Conservation (phyloP, 495 filamentous ascomycete genomes). For the Penicillium diatomitis region DNA sequence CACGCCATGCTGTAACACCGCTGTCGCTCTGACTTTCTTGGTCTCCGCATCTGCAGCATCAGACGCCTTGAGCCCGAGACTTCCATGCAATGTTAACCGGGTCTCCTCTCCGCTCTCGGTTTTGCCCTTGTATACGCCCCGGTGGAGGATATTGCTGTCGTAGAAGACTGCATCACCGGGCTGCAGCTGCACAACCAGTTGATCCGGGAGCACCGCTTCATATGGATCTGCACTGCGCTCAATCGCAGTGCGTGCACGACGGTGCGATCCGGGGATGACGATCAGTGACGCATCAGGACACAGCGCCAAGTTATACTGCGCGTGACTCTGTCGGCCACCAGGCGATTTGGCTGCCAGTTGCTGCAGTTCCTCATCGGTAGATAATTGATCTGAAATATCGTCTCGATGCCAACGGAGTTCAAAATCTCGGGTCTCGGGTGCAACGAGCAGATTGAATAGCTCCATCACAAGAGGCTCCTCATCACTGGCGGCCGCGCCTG, state of each 20-base stretch:
- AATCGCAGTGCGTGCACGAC: slow-evolving; percentile 50
- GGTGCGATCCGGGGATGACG: slow-evolving; percentile 63
- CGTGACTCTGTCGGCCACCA: slow-evolving; percentile 45
- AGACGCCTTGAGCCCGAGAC: slow-evolving; percentile 52
- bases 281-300: slow-evolving; percentile 57
- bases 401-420: slow-evolving; percentile 71
- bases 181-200: slow-evolving; percentile 52
- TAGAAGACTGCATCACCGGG: slow-evolving; percentile 77
- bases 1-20: slow-evolving; percentile 80
- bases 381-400: slow-evolving; percentile 53
- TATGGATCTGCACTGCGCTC: slow-evolving; percentile 56
- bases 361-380: slow-evolving; percentile 44
- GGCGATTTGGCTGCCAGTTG: slow-evolving; percentile 36
- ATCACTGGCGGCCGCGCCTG: neutral
- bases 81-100: slow-evolving; percentile 74
- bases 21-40: slow-evolving; percentile 52
- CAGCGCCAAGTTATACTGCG: slow-evolving; percentile 73
- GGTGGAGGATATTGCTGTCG: slow-evolving; percentile 79
- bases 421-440: slow-evolving; percentile 53
- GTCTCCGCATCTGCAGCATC: slow-evolving; percentile 26
- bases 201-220: slow-evolving; percentile 46
- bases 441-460: slow-evolving; percentile 68
- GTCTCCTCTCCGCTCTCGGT: slow-evolving; percentile 38
- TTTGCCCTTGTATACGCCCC: slow-evolving; percentile 57
- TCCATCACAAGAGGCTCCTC: slow-evolving; percentile 60